A percentile compares a stretch with the other conserved stretches of the same genome.
Evolutionary conservation across 2,329 filamentous ascomycete species (phyloP).

Genomic region (Colletotrichum gloeosporioides): DNA sequence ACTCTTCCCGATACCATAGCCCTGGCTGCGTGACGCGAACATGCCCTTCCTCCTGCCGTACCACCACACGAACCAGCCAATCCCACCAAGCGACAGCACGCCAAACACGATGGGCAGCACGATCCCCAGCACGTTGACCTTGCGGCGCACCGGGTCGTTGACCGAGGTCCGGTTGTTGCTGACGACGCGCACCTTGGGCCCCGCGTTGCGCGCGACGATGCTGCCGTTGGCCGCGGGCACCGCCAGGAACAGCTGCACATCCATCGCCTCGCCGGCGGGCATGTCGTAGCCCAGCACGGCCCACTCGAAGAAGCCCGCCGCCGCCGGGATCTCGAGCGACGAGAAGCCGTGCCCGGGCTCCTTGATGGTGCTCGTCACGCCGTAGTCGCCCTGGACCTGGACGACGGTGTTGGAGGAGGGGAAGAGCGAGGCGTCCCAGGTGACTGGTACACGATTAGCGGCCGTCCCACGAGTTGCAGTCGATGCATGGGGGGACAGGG

Average conservation of each 20-base stretch:
- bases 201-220: slow-evolving; percentile 1
- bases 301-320: slow-evolving; percentile 23
- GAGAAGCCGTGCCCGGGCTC: slow-evolving; percentile 18
- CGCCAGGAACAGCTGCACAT: slow-evolving; percentile 19
- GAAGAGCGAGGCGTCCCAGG: slow-evolving; percentile 22
- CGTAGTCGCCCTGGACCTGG: slow-evolving; percentile 19
- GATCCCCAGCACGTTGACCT: slow-evolving; percentile 10
- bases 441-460: slow-evolving; percentile 17
- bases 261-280: not conserved
- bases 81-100: not conserved
- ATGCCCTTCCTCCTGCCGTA: slow-evolving; percentile 11
- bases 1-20: slow-evolving; percentile 21
- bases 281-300: not conserved
- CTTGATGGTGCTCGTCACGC: not conserved
- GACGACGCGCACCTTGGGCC: slow-evolving; percentile 17
- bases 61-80: slow-evolving; percentile 19
- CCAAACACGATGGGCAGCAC: slow-evolving; percentile 19
- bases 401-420: slow-evolving; percentile 11
- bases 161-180: not conserved
- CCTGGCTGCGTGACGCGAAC: slow-evolving; percentile 11
- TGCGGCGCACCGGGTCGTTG: not conserved
- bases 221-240: slow-evolving; percentile 4
- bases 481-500: not conserved
- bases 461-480: not conserved
- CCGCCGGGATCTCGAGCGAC: slow-evolving; percentile 1